phyloP scores from a whole-genome alignment of 1,284 basidiomycete species.

The Sanguinoderma infundibulare region DNA sequence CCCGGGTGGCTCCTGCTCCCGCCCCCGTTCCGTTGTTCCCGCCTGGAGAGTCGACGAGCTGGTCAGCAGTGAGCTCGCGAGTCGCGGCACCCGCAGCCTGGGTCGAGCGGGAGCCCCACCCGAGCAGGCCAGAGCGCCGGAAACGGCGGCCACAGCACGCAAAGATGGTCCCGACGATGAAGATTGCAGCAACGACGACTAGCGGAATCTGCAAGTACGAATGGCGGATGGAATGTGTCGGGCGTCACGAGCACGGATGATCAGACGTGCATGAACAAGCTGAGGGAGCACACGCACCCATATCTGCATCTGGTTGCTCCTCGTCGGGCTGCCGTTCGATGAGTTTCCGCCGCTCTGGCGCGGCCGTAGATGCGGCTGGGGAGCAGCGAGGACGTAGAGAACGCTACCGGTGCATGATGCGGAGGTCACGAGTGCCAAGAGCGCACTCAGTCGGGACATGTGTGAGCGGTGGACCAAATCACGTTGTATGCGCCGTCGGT shows the following conservation, averaged over 20 bases:
- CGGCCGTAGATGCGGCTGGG: not conserved
- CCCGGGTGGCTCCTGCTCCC: conserved; percentile 19
- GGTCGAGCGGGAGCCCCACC: conserved; percentile 26
- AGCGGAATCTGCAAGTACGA: conserved; percentile 32
- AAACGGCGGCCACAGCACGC: conserved; percentile 23
- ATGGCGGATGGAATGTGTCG: not conserved
- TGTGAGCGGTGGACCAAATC: not conserved
- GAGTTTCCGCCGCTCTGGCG: not conserved
- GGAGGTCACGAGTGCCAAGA: not conserved
- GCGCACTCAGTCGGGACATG: not conserved
- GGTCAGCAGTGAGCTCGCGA: conserved; percentile 40
- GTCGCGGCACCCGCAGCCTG: conserved; percentile 23
- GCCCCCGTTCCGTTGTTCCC: conserved; percentile 1
- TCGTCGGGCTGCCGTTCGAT: not conserved
- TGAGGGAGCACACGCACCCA: not conserved
- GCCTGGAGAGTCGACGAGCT: conserved; percentile 23
- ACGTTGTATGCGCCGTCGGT: not conserved
- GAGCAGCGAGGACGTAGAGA: not conserved
- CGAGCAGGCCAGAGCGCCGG: conserved; percentile 13
- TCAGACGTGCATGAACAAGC: not conserved
- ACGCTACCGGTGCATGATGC: not conserved
- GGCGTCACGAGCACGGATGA: not conserved
- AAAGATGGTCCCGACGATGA: conserved; percentile 26
- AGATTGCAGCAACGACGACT: conserved; percentile 29
- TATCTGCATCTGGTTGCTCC: not conserved